Evolutionary conservation across 2,329 filamentous ascomycete genomes (phyloP), one percentile per base, ranked within the genome.

Genomic region (Colletotrichum filicis): DNA sequence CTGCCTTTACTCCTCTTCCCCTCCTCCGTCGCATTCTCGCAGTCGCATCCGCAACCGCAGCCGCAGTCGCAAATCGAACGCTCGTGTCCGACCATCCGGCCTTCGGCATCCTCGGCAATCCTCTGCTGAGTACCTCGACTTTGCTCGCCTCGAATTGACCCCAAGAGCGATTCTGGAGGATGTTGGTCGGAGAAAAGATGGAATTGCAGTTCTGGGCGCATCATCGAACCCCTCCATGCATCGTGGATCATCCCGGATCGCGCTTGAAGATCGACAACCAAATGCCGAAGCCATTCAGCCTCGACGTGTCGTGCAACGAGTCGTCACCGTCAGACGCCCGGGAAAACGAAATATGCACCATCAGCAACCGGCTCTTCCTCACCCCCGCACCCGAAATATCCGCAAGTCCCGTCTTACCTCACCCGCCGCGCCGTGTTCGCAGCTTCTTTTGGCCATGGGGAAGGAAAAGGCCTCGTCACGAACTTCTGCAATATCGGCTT

Each of bases 221-320:
- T 71, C 55, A 16, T 42, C 24, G 30, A 49, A 74, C 71, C 74
- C 74, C 72, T 71, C 74, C 46, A 72, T 71, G 53, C 53, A 62
- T 71, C 74, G 71, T 72, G 67, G 61, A 74, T 74, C 55, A 72
- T 68, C 72, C 68, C 49, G 49, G 71, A 37, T 49, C 16, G 32
- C 59, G 55, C 53, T 37, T n/a, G 66, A 67, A 57, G 73, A 74
- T 74, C 71, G 14, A 26, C 56, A 57, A 53, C 49, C 56, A 53
- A 69, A 46, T 57, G 55, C 49, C 69, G 68, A 68, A 64, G 56
- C 59, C 3, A 42, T 68, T 66, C 42, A 42, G 46, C 12, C 60
- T 61, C 32, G 28, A 73, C 26, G n/a, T 30, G 28, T 52, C 67
- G 16, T 37, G 14, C 53, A 16, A 49, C 28, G 49, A 64, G 24